Evolutionary conservation across 2,329 filamentous ascomycete species (phyloP), one percentile per base, ranked within the genome.

Genomic region (Dothideomycetes sp.): DNA sequence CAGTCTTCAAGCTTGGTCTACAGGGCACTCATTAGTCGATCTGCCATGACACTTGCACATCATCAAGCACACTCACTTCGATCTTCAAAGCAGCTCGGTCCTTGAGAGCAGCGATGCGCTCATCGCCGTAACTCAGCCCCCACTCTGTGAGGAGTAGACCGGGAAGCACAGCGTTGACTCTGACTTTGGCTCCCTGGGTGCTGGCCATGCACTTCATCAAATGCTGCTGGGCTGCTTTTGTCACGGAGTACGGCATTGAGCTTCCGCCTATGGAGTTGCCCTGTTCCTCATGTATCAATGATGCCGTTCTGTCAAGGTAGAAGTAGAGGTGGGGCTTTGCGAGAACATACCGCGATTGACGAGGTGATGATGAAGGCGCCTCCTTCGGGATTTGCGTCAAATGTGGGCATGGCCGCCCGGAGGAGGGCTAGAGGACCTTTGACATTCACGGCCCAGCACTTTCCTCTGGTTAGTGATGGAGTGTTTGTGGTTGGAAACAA

Each of bases 191-290:
- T 1, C 77, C 77, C 47, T 79, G 70, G 11, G 73, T 75, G 39
- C 69, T 62, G 3, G 79, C 79, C 31, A 83, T 59, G 43, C 75
- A 74, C 52, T 77, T 79, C 63, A 78, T 77, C 34, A 82, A 58
- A 57, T 83, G 79, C 38, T 83, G 60, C 42, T 74, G 72, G 9
- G 84, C 84, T 1, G 84, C 74, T 56, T 91, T 91, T 29, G 81
- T 83, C 14, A 88, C 79, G 0, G 77, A 69, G 52, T 91, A 91
- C 3, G 84, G 75, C 79, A 79, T 71, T 31, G 69, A 72, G 48
- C 69, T 74, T 4, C 75, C 75, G 38, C 54, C 56, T 37, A 71
- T 57, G n/a, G 62, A 53, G 44, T 70, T 48, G 34, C 68, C 68
- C 68, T 72, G 29, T n/a, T 15, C 27, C 30, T 10, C 36, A 33